phyloP scores from a whole-genome alignment of 768 basidiomycete species.

The Mycena belliarum region DNA sequence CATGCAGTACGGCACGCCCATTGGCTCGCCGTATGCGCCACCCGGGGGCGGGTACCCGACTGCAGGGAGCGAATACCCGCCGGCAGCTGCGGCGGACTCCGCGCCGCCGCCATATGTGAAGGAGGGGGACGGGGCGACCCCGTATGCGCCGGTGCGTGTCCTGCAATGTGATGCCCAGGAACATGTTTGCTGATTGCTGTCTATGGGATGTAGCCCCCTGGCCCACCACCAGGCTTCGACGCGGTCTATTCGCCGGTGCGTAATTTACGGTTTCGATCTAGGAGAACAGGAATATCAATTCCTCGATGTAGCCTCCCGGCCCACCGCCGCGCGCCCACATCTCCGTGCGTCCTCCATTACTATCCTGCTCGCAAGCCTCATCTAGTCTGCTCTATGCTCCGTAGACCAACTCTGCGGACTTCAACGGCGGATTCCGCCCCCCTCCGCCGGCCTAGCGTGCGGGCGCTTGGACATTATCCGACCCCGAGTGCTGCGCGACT shows the following conservation, averaged over 20 bases:
- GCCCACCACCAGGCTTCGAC: slow-evolving; percentile 8
- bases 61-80: slow-evolving; percentile 5
- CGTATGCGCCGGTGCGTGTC: not conserved
- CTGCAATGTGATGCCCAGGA: not conserved
- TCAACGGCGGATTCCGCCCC: slow-evolving; percentile 41
- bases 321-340: slow-evolving; percentile 14
- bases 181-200: not conserved
- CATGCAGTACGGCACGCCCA: slow-evolving; percentile 7
- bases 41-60: not conserved
- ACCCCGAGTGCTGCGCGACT: no score
- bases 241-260: slow-evolving; percentile 11
- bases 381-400: no score
- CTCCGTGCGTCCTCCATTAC: slow-evolving; percentile 11
- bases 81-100: slow-evolving; percentile 6
- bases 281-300: no score
- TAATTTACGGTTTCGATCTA: no score
- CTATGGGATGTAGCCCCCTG: slow-evolving; percentile 4
- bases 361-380: no score
- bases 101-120: slow-evolving; percentile 22
- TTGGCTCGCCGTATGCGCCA: not conserved
- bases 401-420: slow-evolving; percentile 4
- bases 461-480: no score
- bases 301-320: slow-evolving; percentile 5
- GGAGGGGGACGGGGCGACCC: not conserved
- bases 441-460: no score